Evolutionary conservation across 371 early-diverging fungal genomes (phyloP).

Genomic region (Mortierella sp.): DNA sequence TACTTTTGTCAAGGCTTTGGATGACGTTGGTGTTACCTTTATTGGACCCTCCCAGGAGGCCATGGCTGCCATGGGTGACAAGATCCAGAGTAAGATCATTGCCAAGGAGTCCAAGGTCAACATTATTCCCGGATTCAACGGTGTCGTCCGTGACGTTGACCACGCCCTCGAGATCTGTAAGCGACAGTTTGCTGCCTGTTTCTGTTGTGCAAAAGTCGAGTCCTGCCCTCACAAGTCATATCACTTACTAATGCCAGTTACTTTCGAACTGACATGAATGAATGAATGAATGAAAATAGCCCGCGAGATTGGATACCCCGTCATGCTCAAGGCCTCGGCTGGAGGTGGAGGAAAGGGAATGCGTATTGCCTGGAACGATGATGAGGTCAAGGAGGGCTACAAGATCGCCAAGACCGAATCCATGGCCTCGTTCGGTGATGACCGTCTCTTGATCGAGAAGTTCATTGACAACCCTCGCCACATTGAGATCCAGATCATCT

Average conservation of each 20-base stretch:
- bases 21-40: slow-evolving; percentile 76
- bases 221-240: background rate
- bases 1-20: slow-evolving; percentile 79
- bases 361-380: slow-evolving; percentile 79
- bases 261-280: too few species aligned
- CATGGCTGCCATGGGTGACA: slow-evolving; percentile 96
- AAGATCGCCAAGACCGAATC: slow-evolving; percentile 90
- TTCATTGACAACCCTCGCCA: slow-evolving; percentile 93
- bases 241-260: background rate
- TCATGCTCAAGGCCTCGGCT: slow-evolving; percentile 91
- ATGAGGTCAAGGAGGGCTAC: slow-evolving; percentile 83
- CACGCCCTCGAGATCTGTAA: slow-evolving; percentile 79
- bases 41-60: slow-evolving; percentile 85
- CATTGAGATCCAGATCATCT: slow-evolving; percentile 87
- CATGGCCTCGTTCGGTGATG: slow-evolving; percentile 90
- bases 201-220: background rate
- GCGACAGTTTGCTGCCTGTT: too few species aligned
- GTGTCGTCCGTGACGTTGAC: slow-evolving; percentile 78
- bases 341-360: slow-evolving; percentile 97
- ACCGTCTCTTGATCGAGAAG: slow-evolving; percentile 92
- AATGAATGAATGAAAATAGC: slow-evolving; percentile 56
- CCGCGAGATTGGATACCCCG: slow-evolving; percentile 79
- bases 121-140: slow-evolving; percentile 94
- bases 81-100: slow-evolving; percentile 89
- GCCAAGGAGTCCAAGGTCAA: slow-evolving; percentile 88